These are phyloP conservation scores for Rhododendron ferrugineum DNA, from an alignment of 148 eudicot genomes.

Conservation along the genomic window DNA sequence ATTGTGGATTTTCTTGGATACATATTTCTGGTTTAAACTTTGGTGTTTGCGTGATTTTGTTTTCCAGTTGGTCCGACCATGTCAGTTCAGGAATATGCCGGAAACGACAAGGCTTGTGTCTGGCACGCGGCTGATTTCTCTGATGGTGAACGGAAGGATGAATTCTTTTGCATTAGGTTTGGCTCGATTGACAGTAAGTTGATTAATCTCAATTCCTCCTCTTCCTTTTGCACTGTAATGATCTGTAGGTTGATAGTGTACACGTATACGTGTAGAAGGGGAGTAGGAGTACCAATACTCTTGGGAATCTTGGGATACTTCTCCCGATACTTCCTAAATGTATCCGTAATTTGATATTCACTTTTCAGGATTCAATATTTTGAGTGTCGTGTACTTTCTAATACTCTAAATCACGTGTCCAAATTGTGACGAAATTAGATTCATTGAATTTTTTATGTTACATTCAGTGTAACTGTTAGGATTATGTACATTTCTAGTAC, in stretches of 20 bases:
- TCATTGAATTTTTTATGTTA: not conserved
- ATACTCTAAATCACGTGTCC: not conserved
- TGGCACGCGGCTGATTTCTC: constrained; percentile 88
- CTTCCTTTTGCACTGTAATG: not conserved
- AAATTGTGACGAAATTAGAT: not conserved
- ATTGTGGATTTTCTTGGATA: not conserved
- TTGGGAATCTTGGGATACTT: not conserved
- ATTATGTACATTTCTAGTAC: not conserved
- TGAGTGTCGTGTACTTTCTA: not conserved
- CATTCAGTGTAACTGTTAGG: not conserved
- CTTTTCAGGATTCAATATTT: not conserved
- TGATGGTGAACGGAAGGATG: constrained; percentile 72
- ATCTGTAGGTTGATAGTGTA: not conserved
- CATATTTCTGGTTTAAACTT: not conserved
- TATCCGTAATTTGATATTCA: not conserved
- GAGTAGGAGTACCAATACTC: not conserved
- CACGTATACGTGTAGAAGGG: not conserved
- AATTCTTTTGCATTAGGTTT: constrained; percentile 63
- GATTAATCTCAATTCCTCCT: not conserved
- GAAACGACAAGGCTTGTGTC: constrained; percentile 80
- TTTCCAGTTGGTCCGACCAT: constrained; percentile 49
- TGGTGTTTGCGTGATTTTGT: not conserved
- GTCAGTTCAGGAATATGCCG: constrained; percentile 77
- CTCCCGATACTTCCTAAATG: not conserved
- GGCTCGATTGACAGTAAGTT: constrained; percentile 62